Conservation (phyloP, 805 yeast genomes). For the Ogataea naganishii region DNA sequence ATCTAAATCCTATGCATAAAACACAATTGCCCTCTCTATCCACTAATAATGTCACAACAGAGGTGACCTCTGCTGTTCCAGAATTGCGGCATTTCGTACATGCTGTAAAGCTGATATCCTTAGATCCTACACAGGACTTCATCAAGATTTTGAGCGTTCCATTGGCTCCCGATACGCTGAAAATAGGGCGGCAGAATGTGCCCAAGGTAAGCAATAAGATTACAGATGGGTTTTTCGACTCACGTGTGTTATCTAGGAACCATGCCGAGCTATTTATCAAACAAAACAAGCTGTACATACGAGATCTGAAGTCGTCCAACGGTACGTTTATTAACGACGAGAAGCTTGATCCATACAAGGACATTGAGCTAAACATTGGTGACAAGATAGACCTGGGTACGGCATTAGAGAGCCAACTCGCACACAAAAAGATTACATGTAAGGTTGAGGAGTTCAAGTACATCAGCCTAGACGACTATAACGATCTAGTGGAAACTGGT, state of each 20-base stretch:
- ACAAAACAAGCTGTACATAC: slow-evolving; percentile 48
- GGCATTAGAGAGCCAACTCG: slow-evolving; percentile 60
- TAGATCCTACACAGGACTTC: slow-evolving; percentile 61
- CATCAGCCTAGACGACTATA: slow-evolving; percentile 30
- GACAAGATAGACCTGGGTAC: slow-evolving; percentile 93
- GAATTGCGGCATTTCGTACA: slow-evolving; percentile 31
- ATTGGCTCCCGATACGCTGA: slow-evolving; percentile 68
- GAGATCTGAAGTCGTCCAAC: slow-evolving; percentile 85
- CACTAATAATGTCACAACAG: slow-evolving; percentile 1
- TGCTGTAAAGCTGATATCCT: slow-evolving; percentile 64
- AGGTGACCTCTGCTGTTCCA: slow-evolving; percentile 1
- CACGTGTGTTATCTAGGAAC: slow-evolving; percentile 84
- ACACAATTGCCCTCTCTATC: slow-evolving; percentile 10
- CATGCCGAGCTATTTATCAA: slow-evolving; percentile 82
- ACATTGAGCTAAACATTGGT: slow-evolving; percentile 61
- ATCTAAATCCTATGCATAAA: slow-evolving; percentile 20
- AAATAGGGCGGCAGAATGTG: slow-evolving; percentile 85
- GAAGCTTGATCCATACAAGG: slow-evolving; percentile 55
- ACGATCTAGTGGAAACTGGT: slow-evolving; percentile 14
- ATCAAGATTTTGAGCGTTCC: slow-evolving; percentile 77
- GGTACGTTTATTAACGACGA: slow-evolving; percentile 86
- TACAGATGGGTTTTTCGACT: slow-evolving; percentile 89
- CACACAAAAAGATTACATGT: slow-evolving; percentile 84
- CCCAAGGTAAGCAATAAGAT: slow-evolving; percentile 48
- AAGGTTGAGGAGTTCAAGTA: slow-evolving; percentile 66